Conservation (phyloP, 2,329 filamentous ascomycete species). For the Anthostomella pinea region DNA sequence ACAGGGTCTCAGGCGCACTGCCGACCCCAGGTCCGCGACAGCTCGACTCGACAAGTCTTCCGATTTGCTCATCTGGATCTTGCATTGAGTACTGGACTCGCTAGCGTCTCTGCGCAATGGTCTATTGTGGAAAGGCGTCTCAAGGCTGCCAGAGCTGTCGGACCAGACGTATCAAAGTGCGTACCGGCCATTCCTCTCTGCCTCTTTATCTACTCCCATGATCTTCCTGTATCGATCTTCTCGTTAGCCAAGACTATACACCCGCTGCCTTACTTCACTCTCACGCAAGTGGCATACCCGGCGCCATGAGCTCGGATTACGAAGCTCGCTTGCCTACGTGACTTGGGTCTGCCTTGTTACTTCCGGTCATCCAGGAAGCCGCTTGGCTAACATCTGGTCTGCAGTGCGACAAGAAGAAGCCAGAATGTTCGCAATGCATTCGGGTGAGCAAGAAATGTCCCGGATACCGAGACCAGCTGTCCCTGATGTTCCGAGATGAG, state of each 20-base stretch:
- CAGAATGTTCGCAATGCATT: conserved; percentile 61
- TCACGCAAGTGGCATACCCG: too few relatives aligned
- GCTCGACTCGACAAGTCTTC: conserved; percentile 4
- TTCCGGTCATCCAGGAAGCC: too few relatives aligned
- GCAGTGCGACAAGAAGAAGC: conserved; percentile 59
- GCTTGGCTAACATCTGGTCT: conserved; percentile 14
- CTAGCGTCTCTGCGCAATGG: conserved; percentile 39
- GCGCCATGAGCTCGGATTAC: too few relatives aligned
- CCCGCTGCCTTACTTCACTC: too few relatives aligned
- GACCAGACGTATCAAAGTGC: conserved; percentile 53
- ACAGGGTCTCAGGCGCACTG: conserved; percentile 19
- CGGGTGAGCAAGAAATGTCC: conserved; percentile 59
- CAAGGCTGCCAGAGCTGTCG: conserved; percentile 54
- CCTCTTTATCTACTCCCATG: conserved; percentile 1
- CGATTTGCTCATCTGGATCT: conserved; percentile 25
- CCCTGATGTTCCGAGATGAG: conserved; percentile 65
- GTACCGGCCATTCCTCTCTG: conserved; percentile 18
- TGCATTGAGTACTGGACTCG: conserved; percentile 14
- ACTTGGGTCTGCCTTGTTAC: too few relatives aligned
- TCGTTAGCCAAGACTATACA: too few relatives aligned
- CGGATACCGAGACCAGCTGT: conserved; percentile 62
- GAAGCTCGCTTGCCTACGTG: too few relatives aligned
- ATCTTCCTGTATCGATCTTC: too few relatives aligned
- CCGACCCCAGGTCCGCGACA: conserved; percentile 14
- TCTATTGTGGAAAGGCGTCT: conserved; percentile 56